Evolutionary conservation across 768 basidiomycete species (phyloP).

Genomic region (Nevesoporus exiguus): DNA sequence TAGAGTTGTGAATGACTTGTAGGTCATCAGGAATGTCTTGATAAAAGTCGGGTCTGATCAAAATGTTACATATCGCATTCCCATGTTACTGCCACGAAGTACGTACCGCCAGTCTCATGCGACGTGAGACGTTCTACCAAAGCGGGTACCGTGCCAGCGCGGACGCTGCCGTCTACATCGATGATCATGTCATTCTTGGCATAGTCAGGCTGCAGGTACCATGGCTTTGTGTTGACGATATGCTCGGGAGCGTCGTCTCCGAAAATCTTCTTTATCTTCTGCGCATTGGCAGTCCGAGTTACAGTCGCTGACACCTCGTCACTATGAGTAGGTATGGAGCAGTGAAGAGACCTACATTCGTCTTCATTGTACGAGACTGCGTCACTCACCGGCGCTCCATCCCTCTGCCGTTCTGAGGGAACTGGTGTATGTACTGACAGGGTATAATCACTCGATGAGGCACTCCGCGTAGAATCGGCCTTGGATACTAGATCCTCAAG

Average conservation of each 20-base stretch:
- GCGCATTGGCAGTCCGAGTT: conserved; percentile 30
- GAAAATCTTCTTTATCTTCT: conserved; percentile 66
- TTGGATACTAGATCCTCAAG: conserved; percentile 27
- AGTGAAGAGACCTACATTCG: conserved; percentile 19
- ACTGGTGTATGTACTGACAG: conserved; percentile 26
- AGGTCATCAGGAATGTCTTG: conserved; percentile 92
- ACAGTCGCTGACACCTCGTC: conserved; percentile 19
- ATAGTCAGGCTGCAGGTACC: conserved; percentile 85
- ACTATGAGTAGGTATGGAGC: neutral
- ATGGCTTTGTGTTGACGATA: conserved; percentile 55
- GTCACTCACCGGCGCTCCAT: conserved; percentile 20
- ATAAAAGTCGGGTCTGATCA: conserved; percentile 69
- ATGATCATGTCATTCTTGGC: conserved; percentile 77
- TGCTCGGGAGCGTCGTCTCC: conserved; percentile 54
- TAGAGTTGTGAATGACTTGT: conserved; percentile 87
- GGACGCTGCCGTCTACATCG: conserved; percentile 78
- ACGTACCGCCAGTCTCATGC: conserved; percentile 81
- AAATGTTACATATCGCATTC: conserved; percentile 1
- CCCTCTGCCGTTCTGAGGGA: conserved; percentile 20
- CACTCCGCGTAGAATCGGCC: conserved; percentile 17
- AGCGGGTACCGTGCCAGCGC: conserved; percentile 82
- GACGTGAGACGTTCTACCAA: conserved; percentile 88
- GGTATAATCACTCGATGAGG: conserved; percentile 23
- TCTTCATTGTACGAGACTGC: conserved; percentile 20
- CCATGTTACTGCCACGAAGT: neutral